Percentiles rank a stretch among this genome's conserved stretches.
phyloP scores from a whole-genome alignment of 1,284 basidiomycete genomes.

The Ustilago crameri region DNA sequence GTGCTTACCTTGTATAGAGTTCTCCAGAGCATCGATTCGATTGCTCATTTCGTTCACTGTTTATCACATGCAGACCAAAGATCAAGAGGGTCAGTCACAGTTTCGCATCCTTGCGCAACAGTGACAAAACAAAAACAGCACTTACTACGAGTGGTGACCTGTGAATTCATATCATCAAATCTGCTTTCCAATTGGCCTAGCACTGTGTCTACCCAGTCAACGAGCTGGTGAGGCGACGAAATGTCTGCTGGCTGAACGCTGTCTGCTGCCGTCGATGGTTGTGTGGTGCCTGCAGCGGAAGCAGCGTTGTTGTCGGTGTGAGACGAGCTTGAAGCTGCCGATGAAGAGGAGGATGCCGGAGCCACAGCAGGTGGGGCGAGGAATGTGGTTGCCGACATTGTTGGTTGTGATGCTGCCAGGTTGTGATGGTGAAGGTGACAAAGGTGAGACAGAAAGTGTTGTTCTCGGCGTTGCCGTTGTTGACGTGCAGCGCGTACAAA shows the following conservation, averaged over 20 bases:
- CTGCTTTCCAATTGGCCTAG: slow-evolving; percentile 58
- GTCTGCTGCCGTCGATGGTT: background rate
- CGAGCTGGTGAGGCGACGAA: slow-evolving; percentile 62
- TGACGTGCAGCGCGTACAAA: too few species aligned
- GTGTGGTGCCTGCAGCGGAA: background rate
- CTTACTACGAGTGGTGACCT: slow-evolving; percentile 62
- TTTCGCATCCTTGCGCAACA: too few species aligned
- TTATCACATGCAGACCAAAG: background rate
- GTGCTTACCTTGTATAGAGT: slow-evolving; percentile 61
- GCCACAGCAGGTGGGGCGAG: background rate
- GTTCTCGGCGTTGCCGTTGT: background rate
- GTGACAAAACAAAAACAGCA: too few species aligned
- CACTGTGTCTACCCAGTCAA: slow-evolving; percentile 66
- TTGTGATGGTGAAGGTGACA: background rate
- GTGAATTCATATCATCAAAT: slow-evolving; percentile 59
- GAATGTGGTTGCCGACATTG: background rate
- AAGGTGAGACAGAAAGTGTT: slow-evolving; percentile 1
- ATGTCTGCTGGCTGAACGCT: slow-evolving; percentile 33
- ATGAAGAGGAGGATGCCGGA: slow-evolving; percentile 1
- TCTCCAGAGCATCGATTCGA: slow-evolving; percentile 64
- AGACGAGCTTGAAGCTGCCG: slow-evolving; percentile 8
- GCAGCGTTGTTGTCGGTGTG: slow-evolving; percentile 1
- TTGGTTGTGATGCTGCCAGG: background rate
- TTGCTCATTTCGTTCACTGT: slow-evolving; percentile 66
- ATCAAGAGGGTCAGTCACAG: too few species aligned